Evolutionary conservation across 2,329 filamentous ascomycete species (phyloP).

Genomic region (Sarocladium brachiariae): DNA sequence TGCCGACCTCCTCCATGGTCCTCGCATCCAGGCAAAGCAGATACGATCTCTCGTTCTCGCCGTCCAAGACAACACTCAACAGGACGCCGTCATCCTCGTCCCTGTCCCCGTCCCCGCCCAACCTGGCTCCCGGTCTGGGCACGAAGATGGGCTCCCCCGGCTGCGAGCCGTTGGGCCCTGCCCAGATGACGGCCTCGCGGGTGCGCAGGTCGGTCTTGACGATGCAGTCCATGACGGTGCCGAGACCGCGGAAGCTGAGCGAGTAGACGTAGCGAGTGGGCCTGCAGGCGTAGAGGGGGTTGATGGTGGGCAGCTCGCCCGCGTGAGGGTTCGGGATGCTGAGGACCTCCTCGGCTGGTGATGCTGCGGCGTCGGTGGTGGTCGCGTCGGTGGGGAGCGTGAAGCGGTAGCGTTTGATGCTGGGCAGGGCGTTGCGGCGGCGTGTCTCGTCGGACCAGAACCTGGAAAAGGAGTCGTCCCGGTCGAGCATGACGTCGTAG

Average conservation of each 20-base stretch:
- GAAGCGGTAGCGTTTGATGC: constrained; percentile 39
- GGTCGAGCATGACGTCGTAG: constrained; percentile 58
- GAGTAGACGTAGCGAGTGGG: constrained; percentile 57
- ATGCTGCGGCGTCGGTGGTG: neutral
- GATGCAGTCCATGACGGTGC: constrained; percentile 55
- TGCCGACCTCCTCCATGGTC: constrained; percentile 56
- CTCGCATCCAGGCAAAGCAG: constrained; percentile 57
- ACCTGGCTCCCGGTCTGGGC: constrained; percentile 24
- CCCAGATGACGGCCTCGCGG: constrained; percentile 48
- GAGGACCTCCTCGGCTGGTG: constrained; percentile 25
- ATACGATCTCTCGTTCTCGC: constrained; percentile 52
- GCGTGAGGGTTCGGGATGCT: constrained; percentile 45
- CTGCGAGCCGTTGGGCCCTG: constrained; percentile 49
- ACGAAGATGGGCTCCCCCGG: constrained; percentile 67
- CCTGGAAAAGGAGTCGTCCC: constrained; percentile 35
- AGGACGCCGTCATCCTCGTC: constrained; percentile 59
- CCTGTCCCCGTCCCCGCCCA: neutral
- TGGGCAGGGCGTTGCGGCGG: constrained; percentile 27
- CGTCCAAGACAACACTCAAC: constrained; percentile 58
- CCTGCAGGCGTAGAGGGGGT: constrained; percentile 45
- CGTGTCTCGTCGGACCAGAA: constrained; percentile 36
- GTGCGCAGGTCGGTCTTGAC: constrained; percentile 58
- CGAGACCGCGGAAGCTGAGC: constrained; percentile 47
- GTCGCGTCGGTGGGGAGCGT: constrained; percentile 21
- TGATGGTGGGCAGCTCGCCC: constrained; percentile 62